Evolutionary conservation across 2,329 filamentous ascomycete genomes (phyloP), one percentile per base, ranked within the genome.

Genomic region (Colletotrichum spinosum): DNA sequence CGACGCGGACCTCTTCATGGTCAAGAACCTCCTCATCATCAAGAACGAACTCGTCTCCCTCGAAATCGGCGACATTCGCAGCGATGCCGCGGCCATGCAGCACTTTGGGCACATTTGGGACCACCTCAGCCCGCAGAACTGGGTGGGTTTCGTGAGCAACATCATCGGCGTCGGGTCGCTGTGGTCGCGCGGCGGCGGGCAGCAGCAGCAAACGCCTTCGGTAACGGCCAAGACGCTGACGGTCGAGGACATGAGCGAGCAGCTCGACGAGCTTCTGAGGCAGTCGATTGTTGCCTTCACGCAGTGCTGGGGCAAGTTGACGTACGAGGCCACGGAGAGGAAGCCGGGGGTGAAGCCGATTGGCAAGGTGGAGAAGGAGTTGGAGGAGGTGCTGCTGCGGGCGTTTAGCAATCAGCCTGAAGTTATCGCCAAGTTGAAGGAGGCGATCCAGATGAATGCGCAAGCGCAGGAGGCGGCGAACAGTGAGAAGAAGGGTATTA

Each of bases 21-120:
- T 99, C 72, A 96, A 95, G 71, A 97, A 99, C 75, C 86, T 99
- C 2, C 90, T 99, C 54, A 90, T 97, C 54, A 87, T 99, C 55
- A 98, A 98, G 78, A 97, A 97, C 75, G 93, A 97, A 75, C 92
- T 99, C 55, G 90, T 99, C 34, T 94, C 94, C 9, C 94, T 99
- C 67, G 96, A 99, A 79, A 97, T 99, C 70, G 94, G 87, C 55
- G 87, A 90, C 69, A 84, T 88, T 13, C 81, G 87, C 65, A 85
- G 84, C 60, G 81, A 85, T 49, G 77, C 79, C 7, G 75, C 79
- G 13, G 79, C 81, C 5, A 84, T 87, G 80, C 86, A 89, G 70
- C 87, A 90, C 71, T 90, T 90, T 71, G 79, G 83, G 13, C 86
- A 86, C 67, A 89, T 90, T 45, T 90, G 88, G 87, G 86, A 89